Conservation (phyloP, 257 asterid species). For the Anisodus acutangulus region DNA sequence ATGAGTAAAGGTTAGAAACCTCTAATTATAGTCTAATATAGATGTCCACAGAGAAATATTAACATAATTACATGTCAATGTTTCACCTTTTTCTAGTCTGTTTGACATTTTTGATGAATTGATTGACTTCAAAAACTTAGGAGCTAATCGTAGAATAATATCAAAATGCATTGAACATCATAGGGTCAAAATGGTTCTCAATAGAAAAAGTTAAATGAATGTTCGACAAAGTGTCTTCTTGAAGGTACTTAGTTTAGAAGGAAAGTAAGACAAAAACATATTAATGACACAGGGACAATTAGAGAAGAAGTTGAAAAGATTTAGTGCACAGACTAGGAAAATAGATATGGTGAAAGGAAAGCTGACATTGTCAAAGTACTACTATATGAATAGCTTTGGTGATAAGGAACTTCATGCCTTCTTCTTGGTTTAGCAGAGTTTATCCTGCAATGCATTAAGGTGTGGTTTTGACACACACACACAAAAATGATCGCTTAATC, state of each 20-base stretch:
- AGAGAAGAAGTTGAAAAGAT: neutral
- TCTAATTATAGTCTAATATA: neutral
- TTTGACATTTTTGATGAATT: neutral
- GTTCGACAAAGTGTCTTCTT: neutral
- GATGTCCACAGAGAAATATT: neutral
- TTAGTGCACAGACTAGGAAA: neutral
- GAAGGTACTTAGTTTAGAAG: neutral
- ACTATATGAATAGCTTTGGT: conserved; percentile 18
- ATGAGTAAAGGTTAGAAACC: neutral
- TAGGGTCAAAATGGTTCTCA: conserved; percentile 9
- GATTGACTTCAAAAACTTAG: neutral
- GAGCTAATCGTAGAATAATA: conserved; percentile 5
- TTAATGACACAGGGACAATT: neutral
- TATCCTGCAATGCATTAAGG: neutral
- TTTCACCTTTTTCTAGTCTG: conserved; percentile 12
- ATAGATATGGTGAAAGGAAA: conserved; percentile 9
- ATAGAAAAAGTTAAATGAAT: neutral
- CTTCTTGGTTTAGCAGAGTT: conserved; percentile 12
- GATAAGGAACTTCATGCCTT: neutral
- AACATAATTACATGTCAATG: neutral
- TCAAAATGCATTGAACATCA: neutral
- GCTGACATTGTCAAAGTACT: neutral
- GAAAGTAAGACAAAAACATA: neutral
- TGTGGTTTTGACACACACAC: neutral
- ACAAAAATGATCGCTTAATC: neutral